These are phyloP conservation scores for Vigna mungo DNA, from an alignment of 306 rosid genomes.

Conservation along the genomic window DNA sequence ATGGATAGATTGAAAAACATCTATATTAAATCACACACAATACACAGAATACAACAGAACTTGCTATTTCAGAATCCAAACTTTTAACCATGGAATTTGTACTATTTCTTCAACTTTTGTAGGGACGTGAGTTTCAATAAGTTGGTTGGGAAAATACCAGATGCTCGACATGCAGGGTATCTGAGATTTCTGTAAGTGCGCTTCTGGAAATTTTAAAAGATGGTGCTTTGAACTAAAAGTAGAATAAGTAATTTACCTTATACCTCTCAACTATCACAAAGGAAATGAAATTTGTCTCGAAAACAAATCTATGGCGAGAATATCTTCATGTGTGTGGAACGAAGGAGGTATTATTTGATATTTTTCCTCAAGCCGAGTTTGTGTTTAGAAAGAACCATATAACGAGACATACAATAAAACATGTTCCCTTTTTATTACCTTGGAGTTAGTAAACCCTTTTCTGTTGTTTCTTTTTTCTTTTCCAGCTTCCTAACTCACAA, in stretches of 20 bases:
- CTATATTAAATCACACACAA: too few relatives aligned
- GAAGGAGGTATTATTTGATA: conserved; percentile 13
- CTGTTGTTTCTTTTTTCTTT: conserved; percentile 32
- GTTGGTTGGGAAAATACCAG: conserved; percentile 79
- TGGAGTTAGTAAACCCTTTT: conserved; percentile 31
- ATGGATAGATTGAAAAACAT: too few relatives aligned
- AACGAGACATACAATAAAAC: background rate
- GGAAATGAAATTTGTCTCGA: too few relatives aligned
- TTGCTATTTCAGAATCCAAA: conserved; percentile 3
- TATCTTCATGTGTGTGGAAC: background rate
- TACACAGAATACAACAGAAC: too few relatives aligned
- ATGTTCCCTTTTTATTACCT: conserved; percentile 37
- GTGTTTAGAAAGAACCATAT: conserved; percentile 33
- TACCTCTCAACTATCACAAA: too few relatives aligned
- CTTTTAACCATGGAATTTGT: conserved; percentile 22
- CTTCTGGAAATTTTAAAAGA: conserved; percentile 13
- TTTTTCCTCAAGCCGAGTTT: conserved; percentile 1
- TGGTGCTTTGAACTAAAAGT: too few relatives aligned
- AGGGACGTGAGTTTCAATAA: conserved; percentile 94
- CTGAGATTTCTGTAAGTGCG: conserved; percentile 71
- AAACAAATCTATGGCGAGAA: background rate
- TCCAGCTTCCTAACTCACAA: conserved; percentile 79
- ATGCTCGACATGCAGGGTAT: conserved; percentile 39
- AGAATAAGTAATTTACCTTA: too few relatives aligned
- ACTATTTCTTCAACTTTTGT: conserved; percentile 38